These are phyloP conservation scores for Ophiostoma sp. DNA, from an alignment of 2,329 filamentous ascomycete genomes.

Conservation along the genomic window DNA sequence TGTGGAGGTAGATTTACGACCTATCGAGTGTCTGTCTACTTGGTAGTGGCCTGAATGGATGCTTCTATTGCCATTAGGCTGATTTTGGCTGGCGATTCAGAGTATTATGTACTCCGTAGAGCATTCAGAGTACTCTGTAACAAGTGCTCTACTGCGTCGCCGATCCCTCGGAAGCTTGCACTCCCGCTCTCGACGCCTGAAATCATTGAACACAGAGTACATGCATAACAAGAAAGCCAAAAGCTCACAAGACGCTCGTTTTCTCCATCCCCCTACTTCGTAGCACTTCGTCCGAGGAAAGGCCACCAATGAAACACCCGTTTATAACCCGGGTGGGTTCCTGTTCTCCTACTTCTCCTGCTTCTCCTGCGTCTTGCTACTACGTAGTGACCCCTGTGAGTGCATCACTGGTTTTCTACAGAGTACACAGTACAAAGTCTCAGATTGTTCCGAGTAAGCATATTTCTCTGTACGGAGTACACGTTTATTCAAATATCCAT, in stretches of 20 bases:
- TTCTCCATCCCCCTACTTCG: constrained; percentile 1
- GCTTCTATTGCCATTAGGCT: neutral
- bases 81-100: neutral
- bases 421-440: neutral
- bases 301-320: constrained; percentile 27
- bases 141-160: neutral
- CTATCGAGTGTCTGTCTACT: neutral
- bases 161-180: constrained; percentile 13
- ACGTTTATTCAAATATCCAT: neutral
- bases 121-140: no score
- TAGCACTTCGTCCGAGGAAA: constrained; percentile 26
- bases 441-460: no score
- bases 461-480: neutral
- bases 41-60: neutral
- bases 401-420: neutral
- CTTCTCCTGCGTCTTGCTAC: neutral
- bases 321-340: constrained; percentile 14
- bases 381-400: neutral
- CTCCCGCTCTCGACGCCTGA: neutral
- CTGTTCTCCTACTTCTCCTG: neutral
- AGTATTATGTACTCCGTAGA: no score
- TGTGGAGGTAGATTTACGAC: constrained; percentile 2
- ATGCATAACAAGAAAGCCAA: neutral
- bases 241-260: neutral
- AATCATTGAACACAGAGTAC: no score